A percentile compares a stretch with the other conserved stretches of the same genome.
Evolutionary conservation across 2,329 filamentous ascomycete genomes (phyloP).

Genomic region (Penicillium italicum): DNA sequence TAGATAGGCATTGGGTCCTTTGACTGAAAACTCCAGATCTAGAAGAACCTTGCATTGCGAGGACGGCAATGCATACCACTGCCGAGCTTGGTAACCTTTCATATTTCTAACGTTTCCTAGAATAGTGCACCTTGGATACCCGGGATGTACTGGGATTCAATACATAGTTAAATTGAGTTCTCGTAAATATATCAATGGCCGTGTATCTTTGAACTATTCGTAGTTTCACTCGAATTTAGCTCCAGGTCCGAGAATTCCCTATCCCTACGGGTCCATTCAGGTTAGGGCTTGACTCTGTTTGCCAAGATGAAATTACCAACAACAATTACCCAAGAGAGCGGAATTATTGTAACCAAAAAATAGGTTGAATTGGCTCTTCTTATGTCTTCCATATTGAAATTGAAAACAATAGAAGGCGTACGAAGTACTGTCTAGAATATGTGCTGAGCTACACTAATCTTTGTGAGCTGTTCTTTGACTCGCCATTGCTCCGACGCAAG

Average conservation of each 20-base stretch:
- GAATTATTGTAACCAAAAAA: neutral
- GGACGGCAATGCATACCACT: slow-evolving; percentile 11
- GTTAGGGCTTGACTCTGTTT: neutral
- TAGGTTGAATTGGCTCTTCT: neutral
- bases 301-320: neutral
- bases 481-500: slow-evolving; percentile 26
- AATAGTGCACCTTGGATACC: neutral
- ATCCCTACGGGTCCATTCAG: neutral
- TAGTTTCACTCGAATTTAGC: neutral
- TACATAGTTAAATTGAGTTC: neutral
- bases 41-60: slow-evolving; percentile 13
- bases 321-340: neutral
- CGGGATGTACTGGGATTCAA: neutral
- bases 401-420: slow-evolving; percentile 5
- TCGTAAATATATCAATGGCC: neutral
- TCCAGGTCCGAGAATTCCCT: neutral
- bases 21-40: slow-evolving; percentile 5
- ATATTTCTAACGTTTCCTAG: neutral
- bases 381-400: neutral
- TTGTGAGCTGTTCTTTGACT: slow-evolving; percentile 10
- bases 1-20: neutral
- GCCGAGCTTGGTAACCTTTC: neutral
- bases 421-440: neutral
- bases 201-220: neutral
- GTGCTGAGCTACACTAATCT: neutral